Evolutionary conservation across 2,329 filamentous ascomycete genomes (phyloP), one percentile per base, ranked within the genome.

Genomic region (Penicillium rolfsii): DNA sequence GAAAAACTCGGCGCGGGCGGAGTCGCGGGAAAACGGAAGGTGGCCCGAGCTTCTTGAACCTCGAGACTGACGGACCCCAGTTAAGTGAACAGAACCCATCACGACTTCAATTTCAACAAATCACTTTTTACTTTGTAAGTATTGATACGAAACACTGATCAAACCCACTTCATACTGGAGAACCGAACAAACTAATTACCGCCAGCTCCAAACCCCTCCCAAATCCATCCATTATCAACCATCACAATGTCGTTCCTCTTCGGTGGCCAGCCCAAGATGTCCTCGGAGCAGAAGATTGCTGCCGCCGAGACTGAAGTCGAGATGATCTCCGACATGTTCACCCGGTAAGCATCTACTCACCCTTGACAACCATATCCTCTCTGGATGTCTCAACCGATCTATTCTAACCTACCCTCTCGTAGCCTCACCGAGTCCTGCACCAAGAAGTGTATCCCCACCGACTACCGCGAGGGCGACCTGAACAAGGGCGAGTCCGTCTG

Each of bases 401-500:
- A 11, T 22, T 30, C 55, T 64, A 41, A 56, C 24, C 5, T 7
- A 28, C 8, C 24, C 11, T 40, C 35, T 3, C 52, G 24, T n/a
- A 96, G 93, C 66, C 86, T 98, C 66, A 89, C 92, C 73, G 88
- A 91, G 79, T 91, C 91, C 65, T 99, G 95, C 87, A 88, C 91
- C 69, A 88, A 90, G 77, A 99, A 99, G 84, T 99, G 95, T 82
- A 87, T 99, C 70, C 94, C 94, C 64, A 84, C 83, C 74, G 88
- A 94, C 73, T 99, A 98, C 87, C 92, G 93, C 77, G 95, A 99
- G 83, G 88, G 87, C 78, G 94, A 99, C 72, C 88, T 99, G 74
- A 97, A 97, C 87, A 99, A 99, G 84, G 96, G 93, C 84, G 95
- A 99, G 82, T 93, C 90, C 70, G 95, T 99, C 71, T 99, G 96